Conservation (phyloP, 2,329 filamentous ascomycete species). For the Eutypella sp. region DNA sequence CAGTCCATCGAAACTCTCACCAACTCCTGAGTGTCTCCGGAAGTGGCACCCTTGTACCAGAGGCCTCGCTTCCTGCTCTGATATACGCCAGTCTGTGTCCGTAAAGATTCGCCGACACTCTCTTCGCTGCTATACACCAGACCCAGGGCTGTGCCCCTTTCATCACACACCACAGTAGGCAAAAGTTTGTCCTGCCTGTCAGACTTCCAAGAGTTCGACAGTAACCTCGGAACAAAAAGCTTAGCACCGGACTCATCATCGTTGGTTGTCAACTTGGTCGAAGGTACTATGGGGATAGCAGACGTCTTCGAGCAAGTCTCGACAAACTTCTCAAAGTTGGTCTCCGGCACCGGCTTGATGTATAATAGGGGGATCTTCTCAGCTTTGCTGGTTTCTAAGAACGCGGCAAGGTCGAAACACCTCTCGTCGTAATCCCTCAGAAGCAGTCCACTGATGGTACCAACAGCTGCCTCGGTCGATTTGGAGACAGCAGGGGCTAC, state of each 20-base stretch:
- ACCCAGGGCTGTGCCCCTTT: conserved; percentile 77
- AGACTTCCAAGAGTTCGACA: conserved; percentile 71
- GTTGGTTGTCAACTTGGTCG: conserved; percentile 63
- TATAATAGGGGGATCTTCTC: conserved; percentile 45
- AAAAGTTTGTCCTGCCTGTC: conserved; percentile 81
- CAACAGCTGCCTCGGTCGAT: conserved; percentile 36
- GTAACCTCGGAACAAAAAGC: conserved; percentile 64
- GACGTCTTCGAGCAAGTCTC: conserved; percentile 43
- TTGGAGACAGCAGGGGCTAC: conserved; percentile 49
- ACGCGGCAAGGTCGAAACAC: conserved; percentile 34
- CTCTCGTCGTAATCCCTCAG: conserved; percentile 47
- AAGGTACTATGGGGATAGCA: conserved; percentile 71
- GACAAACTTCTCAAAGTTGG: conserved; percentile 42
- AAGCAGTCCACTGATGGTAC: conserved; percentile 47
- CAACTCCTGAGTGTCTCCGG: conserved; percentile 88
- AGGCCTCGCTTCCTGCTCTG: conserved; percentile 92
- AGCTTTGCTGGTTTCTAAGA: conserved; percentile 39
- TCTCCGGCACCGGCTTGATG: conserved; percentile 44
- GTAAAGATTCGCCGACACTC: conserved; percentile 81
- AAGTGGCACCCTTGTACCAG: conserved; percentile 95
- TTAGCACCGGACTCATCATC: conserved; percentile 50
- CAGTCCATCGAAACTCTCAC: conserved; percentile 83
- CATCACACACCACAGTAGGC: conserved; percentile 86
- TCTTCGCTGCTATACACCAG: conserved; percentile 92
- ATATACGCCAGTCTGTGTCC: conserved; percentile 78